Percentiles rank a stretch among this genome's conserved stretches.
These are phyloP conservation scores for Chiua virens DNA, from an alignment of 768 basidiomycete genomes.

Conservation along the genomic window DNA sequence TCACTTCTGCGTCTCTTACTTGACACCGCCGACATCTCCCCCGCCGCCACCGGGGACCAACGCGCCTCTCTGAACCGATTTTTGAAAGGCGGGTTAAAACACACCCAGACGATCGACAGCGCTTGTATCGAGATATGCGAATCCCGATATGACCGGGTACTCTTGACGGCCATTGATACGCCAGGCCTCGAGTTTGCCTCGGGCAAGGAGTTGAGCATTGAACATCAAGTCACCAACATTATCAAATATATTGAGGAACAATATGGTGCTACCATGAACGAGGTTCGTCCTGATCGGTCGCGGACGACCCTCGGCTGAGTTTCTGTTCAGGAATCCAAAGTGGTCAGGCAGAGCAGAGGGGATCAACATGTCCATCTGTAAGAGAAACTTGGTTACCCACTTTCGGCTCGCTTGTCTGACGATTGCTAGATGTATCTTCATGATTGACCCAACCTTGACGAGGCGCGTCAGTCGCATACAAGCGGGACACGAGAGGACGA, in stretches of 20 bases:
- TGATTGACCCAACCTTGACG: slow-evolving; percentile 78
- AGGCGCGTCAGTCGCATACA: slow-evolving; percentile 49
- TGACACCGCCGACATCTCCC: slow-evolving; percentile 82
- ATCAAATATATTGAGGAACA: slow-evolving; percentile 79
- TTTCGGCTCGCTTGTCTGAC: slow-evolving; percentile 12
- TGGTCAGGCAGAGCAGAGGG: slow-evolving; percentile 81
- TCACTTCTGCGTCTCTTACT: slow-evolving; percentile 77
- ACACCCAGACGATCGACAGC: slow-evolving; percentile 62
- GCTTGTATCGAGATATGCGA: slow-evolving; percentile 83
- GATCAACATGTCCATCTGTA: slow-evolving; percentile 90
- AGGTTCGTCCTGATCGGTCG: slow-evolving; percentile 43
- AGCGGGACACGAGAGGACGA: slow-evolving; percentile 51
- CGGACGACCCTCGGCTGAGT: not conserved
- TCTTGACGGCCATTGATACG: slow-evolving; percentile 82
- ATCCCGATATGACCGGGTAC: slow-evolving; percentile 74
- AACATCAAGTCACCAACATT: slow-evolving; percentile 71
- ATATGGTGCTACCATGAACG: slow-evolving; percentile 85
- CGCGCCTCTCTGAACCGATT: slow-evolving; percentile 62
- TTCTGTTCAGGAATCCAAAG: slow-evolving; percentile 74
- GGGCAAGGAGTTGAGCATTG: slow-evolving; percentile 74
- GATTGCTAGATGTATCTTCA: slow-evolving; percentile 69
- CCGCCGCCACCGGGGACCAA: slow-evolving; percentile 75
- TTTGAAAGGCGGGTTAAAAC: slow-evolving; percentile 56
- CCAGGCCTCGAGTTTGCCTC: slow-evolving; percentile 78
- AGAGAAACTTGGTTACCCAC: slow-evolving; percentile 27